phyloP scores from a whole-genome alignment of 2,329 filamentous ascomycete species.

The Chrysosporium keratinophilum region DNA sequence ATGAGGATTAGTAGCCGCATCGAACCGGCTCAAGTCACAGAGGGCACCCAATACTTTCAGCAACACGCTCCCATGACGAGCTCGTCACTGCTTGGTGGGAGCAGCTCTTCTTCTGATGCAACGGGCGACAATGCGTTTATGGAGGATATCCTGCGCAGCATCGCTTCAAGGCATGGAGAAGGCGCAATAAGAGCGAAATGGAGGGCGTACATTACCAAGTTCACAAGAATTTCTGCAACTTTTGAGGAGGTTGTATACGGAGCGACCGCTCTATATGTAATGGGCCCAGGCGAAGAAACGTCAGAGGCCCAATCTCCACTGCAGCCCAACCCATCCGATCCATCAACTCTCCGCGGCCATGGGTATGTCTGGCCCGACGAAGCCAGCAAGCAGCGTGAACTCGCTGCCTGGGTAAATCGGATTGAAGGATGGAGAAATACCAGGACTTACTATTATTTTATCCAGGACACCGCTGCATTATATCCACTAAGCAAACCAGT shows the following conservation, averaged over 20 bases:
- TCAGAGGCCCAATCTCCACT: conserved; percentile 29
- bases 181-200: conserved; percentile 84
- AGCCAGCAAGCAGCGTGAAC: conserved; percentile 64
- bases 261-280: conserved; percentile 69
- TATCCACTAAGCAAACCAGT: conserved; percentile 32
- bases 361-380: conserved; percentile 95
- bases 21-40: conserved; percentile 67
- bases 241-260: conserved; percentile 96
- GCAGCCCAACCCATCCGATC: conserved; percentile 28
- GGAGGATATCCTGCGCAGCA: conserved; percentile 70
- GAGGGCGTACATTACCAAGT: conserved; percentile 88
- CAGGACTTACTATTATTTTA: conserved; percentile 87
- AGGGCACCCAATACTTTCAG: conserved; percentile 79
- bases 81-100: conserved; percentile 18
- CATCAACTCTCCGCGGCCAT: conserved; percentile 60
- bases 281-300: conserved; percentile 62
- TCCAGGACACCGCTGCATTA: conserved; percentile 52
- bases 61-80: conserved; percentile 46
- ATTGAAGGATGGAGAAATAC: conserved; percentile 97
- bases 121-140: conserved; percentile 88
- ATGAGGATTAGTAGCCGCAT: conserved; percentile 91
- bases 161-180: conserved; percentile 77
- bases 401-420: conserved; percentile 80
- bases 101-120: conserved; percentile 45
- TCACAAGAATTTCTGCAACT: conserved; percentile 80